phyloP scores from a whole-genome alignment of 2,329 filamentous ascomycete genomes.

The Raffaelea ambrosiae region DNA sequence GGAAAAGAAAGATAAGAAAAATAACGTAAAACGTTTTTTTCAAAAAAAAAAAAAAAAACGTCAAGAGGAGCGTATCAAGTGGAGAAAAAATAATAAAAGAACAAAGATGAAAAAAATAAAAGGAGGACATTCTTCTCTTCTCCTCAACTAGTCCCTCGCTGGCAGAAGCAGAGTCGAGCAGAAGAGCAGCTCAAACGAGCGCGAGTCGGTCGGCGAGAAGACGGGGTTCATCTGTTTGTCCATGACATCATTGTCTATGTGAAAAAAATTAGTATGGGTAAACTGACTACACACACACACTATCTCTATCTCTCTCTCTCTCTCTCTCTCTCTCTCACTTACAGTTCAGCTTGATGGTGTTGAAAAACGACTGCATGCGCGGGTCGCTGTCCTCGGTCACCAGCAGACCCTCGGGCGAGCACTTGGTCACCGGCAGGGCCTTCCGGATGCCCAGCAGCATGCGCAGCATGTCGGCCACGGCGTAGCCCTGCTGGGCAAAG shows the following conservation, averaged over 20 bases:
- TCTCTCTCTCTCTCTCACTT: too few relatives aligned
- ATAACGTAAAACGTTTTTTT: not conserved
- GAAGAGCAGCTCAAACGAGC: slow-evolving; percentile 36
- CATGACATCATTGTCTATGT: slow-evolving; percentile 29
- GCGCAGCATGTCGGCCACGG: slow-evolving; percentile 48
- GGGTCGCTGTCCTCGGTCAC: slow-evolving; percentile 36
- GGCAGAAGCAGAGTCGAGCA: slow-evolving; percentile 33
- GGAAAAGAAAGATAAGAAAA: slow-evolving; percentile 1
- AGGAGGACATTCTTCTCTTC: too few relatives aligned
- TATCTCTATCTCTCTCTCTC: too few relatives aligned
- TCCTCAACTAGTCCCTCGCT: slow-evolving; percentile 12
- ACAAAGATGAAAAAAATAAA: not conserved
- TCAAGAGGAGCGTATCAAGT: too few relatives aligned
- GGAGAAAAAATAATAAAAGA: not conserved
- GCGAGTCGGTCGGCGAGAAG: slow-evolving; percentile 41
- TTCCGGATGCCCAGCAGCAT: slow-evolving; percentile 55
- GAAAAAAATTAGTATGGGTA: slow-evolving; percentile 5
- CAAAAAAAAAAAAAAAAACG: too few relatives aligned
- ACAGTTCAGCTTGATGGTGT: slow-evolving; percentile 49
- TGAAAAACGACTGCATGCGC: slow-evolving; percentile 42
- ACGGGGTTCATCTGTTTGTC: slow-evolving; percentile 41
- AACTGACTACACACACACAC: too few relatives aligned
- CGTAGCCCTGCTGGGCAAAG: slow-evolving; percentile 51
- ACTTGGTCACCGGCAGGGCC: slow-evolving; percentile 44
- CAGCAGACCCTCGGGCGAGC: slow-evolving; percentile 36